Base-by-base conservation (phyloP, 805 yeast species). In the Spathaspora arborariae region DNA sequence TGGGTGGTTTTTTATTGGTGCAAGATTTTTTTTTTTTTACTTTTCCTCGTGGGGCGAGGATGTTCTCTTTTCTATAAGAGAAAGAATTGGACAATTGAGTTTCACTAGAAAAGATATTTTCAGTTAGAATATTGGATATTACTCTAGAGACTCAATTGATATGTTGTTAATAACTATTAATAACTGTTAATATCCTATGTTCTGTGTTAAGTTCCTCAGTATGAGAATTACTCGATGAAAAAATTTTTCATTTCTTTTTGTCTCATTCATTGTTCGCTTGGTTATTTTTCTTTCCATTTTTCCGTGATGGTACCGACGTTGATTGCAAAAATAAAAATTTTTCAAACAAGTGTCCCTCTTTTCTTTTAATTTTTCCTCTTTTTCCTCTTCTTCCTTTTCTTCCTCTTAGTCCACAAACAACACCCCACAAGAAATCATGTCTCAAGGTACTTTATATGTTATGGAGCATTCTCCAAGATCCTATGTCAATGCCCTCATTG, bases 361-460 rank as follows among this genome's bases (percentile, higher is more conserved):
- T 30, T n/a, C n/a, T 3, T 16, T 19, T 19, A 21, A 19, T 34
- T 30, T 33, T 27, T 30, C 33, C 24, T 22, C 24, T 22, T n/a
- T n/a, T n/a, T n/a, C n/a, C n/a, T 41, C 24, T 26, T 44, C 13
- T 22, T 43, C 39, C 43, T 39, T 39, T 18, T 20, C 20, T 20
- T 40, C 34, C 3, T 13, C 16, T 2, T 16, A 39, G n/a, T 7
- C 7, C 20, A 39, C 7, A 7, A 38, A 5, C 41, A 18, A 39
- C 9, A 10, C 42, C n/a, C n/a, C n/a, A n/a, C n/a, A n/a, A n/a
- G n/a, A n/a, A 39, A 58, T 11, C 39, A 85, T 85, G 91, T 79
- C 90, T 43, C 76, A 74, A 64, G 88, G 89, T 62, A 82, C 84
- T 55, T 69, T 84, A 58, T 85, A 74, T 70, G 72, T 78, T 50